A percentile compares a stretch with the other conserved stretches of the same genome.
Evolutionary conservation across 495 filamentous ascomycete species (phyloP).

Genomic region (Thermothielavioides terrestris): DNA sequence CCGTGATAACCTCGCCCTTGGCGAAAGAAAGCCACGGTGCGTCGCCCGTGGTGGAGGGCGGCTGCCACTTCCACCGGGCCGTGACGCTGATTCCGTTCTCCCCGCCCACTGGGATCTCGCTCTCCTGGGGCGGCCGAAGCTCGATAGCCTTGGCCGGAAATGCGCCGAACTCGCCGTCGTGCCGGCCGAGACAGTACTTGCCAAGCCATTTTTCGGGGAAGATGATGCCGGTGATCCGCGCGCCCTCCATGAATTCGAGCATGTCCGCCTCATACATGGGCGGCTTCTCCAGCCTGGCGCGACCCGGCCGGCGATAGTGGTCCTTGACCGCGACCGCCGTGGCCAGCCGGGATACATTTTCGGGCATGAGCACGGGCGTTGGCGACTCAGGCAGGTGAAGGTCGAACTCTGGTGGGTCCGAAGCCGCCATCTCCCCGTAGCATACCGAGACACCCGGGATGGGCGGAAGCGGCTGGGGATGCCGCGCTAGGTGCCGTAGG

Average conservation of each 20-base stretch:
- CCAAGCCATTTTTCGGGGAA: slow-evolving; percentile 39
- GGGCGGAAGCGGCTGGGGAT: slow-evolving; percentile 32
- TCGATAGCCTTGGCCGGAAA: slow-evolving; percentile 33
- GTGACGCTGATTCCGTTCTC: slow-evolving; percentile 28
- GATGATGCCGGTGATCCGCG: slow-evolving; percentile 35
- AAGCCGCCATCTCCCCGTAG: slow-evolving; percentile 26
- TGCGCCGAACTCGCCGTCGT: slow-evolving; percentile 37
- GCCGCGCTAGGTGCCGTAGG: slow-evolving; percentile 27
- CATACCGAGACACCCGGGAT: slow-evolving; percentile 29
- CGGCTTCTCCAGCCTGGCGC: slow-evolving; percentile 25
- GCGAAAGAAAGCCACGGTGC: slow-evolving; percentile 33
- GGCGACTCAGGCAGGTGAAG: slow-evolving; percentile 33
- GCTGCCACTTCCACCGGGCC: slow-evolving; percentile 38
- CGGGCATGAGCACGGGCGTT: slow-evolving; percentile 24
- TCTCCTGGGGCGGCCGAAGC: slow-evolving; percentile 25
- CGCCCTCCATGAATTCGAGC: slow-evolving; percentile 37
- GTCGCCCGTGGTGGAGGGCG: slow-evolving; percentile 13
- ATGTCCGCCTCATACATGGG: slow-evolving; percentile 28
- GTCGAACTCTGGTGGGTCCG: slow-evolving; percentile 29
- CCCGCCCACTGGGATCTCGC: slow-evolving; percentile 23
- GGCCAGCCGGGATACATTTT: slow-evolving; percentile 25
- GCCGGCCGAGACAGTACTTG: slow-evolving; percentile 38
- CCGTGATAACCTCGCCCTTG: slow-evolving; percentile 35
- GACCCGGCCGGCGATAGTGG: slow-evolving; percentile 25
- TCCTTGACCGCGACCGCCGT: slow-evolving; percentile 26